Percentiles rank a stretch among this genome's conserved stretches.
phyloP scores from a whole-genome alignment of 2,329 filamentous ascomycete genomes.

The Alternaria ventricosa region DNA sequence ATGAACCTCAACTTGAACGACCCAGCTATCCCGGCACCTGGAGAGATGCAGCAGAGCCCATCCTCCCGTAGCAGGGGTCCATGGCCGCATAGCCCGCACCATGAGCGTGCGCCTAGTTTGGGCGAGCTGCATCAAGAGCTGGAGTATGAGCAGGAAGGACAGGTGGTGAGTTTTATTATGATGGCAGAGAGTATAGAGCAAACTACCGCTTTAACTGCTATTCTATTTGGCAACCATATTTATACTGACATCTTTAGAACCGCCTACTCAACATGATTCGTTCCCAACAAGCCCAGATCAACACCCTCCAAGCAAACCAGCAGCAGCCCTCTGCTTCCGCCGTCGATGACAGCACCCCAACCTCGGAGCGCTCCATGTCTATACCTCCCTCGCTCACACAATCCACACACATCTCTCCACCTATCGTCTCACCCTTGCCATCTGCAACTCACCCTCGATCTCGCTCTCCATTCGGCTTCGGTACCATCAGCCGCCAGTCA shows the following conservation, averaged over 20 bases:
- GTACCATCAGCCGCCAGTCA: conserved; percentile 53
- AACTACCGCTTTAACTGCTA: background rate
- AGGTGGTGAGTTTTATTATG: conserved; percentile 63
- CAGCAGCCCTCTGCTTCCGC: conserved; percentile 51
- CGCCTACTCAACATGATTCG: conserved; percentile 79
- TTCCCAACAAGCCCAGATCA: conserved; percentile 74
- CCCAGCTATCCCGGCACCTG: conserved; percentile 69
- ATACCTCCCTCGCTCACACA: conserved; percentile 41
- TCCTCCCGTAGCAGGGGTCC: conserved; percentile 32
- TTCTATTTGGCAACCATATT: background rate
- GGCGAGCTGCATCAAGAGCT: conserved; percentile 81
- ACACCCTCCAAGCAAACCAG: conserved; percentile 59
- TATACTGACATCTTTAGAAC: conserved; percentile 59
- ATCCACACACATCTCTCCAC: conserved; percentile 35
- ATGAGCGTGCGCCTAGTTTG: conserved; percentile 72
- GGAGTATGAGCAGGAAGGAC: conserved; percentile 79
- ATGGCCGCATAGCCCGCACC: conserved; percentile 62
- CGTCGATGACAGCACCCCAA: conserved; percentile 61
- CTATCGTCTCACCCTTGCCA: conserved; percentile 48
- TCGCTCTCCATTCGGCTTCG: conserved; percentile 41
- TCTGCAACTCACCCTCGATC: conserved; percentile 56
- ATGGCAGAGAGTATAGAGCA: background rate
- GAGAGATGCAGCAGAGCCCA: conserved; percentile 67
- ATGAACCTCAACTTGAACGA: conserved; percentile 79
- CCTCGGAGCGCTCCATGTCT: conserved; percentile 56